phyloP scores from a whole-genome alignment of 208 protist genomes.

The Leishmania martiniquensis region DNA sequence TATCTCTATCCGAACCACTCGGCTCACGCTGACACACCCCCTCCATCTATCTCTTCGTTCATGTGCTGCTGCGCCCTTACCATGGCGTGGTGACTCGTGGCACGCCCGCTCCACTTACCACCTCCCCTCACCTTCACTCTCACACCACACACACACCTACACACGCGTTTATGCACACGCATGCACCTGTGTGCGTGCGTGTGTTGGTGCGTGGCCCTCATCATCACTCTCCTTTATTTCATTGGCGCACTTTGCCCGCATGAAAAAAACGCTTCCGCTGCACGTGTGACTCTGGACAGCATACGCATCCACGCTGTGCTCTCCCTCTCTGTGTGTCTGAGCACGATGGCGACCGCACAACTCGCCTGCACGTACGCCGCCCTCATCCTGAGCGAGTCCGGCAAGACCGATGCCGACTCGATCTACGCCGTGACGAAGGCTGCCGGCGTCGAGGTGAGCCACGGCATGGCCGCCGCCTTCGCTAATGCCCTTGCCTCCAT shows the following conservation, averaged over 20 bases:
- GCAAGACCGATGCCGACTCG: conserved; percentile 72
- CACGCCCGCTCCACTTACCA: neutral
- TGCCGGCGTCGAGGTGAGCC: conserved; percentile 75
- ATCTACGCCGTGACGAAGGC: conserved; percentile 77
- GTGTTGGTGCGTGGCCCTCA: neutral
- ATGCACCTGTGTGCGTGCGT: neutral
- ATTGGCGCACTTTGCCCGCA: neutral
- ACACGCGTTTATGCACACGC: neutral
- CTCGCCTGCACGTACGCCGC: conserved; percentile 96
- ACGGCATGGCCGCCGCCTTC: conserved; percentile 76
- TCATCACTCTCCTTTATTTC: neutral
- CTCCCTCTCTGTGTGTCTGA: neutral
- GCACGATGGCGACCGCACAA: conserved; percentile 53
- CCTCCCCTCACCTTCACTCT: neutral
- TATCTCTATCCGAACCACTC: neutral
- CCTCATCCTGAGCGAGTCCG: conserved; percentile 93
- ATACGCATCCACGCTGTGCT: neutral
- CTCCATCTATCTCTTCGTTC: neutral
- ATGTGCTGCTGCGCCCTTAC: neutral
- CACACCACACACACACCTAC: neutral
- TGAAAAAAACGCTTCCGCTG: no score
- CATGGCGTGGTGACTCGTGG: neutral
- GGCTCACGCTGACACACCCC: neutral
- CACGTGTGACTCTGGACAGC: neutral
- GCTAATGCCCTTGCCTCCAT: conserved; percentile 57